Evolutionary conservation across 768 basidiomycete species (phyloP), one percentile per base, ranked within the genome.

Genomic region (Gymnopilus dilepis): DNA sequence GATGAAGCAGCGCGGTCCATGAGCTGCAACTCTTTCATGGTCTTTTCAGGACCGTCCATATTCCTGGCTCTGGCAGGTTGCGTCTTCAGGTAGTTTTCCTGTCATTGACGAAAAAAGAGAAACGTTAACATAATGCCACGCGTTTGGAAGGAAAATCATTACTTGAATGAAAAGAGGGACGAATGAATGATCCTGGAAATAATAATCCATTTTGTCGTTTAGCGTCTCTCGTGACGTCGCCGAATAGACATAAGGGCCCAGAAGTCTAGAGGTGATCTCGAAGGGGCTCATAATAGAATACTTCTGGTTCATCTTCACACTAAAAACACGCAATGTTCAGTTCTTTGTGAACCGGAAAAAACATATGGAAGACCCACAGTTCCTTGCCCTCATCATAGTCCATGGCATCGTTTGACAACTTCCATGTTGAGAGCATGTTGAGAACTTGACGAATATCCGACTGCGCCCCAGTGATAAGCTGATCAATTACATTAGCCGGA

Each of bases 371-470:
- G 24, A 82, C 92, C 57, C 69, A 98, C 96, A 99, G 78, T n/a
- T 80, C 74, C 73, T 98, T 97, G 58, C 95, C 86, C 68, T 97
- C 88, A 65, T 99, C 96, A 72, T 94, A 99, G 66, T 88, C 83
- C 90, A 99, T 94, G 2, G 85, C 81, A 58, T 82, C 74, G 63
- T 80, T 89, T 8, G 90, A 91, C n/a, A 98, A 75, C 69, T 90
- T 95, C 93, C 95, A 99, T 0, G 97, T 99, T 4, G 97, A 97
- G 12, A 99, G 80, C 95, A 99, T 98, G 73, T 98, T 99, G 61
- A 99, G 77, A 19, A 99, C 94, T 72, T 97, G 97, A 3, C 97
- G 91, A 60, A 99, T 97, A 74, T 99, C 97, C 1, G 96, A 97
- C 67, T 97, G 93, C 2, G 95, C 84, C 4, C 97, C 92, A 1